Evolutionary conservation across 1,284 basidiomycete genomes (phyloP).

Genomic region (Sparassis latifolia): DNA sequence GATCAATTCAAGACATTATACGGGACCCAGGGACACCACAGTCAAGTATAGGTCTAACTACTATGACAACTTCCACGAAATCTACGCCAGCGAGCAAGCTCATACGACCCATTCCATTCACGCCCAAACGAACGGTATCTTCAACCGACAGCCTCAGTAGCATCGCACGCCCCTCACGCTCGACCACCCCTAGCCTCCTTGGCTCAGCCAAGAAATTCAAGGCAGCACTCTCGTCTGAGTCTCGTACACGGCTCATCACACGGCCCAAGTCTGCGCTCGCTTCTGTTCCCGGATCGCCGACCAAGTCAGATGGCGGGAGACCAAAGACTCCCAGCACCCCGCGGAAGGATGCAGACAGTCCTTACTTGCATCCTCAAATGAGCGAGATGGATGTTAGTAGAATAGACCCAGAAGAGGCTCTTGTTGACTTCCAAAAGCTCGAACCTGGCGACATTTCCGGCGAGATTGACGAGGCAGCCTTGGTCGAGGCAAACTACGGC

Average conservation of each 20-base stretch:
- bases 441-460: slow-evolving; percentile 61
- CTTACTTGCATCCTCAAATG: slow-evolving; percentile 36
- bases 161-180: slow-evolving; percentile 16
- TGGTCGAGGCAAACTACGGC: slow-evolving; percentile 42
- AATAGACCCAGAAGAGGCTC: slow-evolving; percentile 67
- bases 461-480: slow-evolving; percentile 53
- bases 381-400: slow-evolving; percentile 74
- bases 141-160: slow-evolving; percentile 13
- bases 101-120: slow-evolving; percentile 34
- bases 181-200: slow-evolving; percentile 36
- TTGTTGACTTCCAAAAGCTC: slow-evolving; percentile 67
- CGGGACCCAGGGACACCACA: background rate
- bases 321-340: slow-evolving; percentile 40
- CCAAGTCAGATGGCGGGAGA: slow-evolving; percentile 33
- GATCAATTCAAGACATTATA: background rate
- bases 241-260: slow-evolving; percentile 35
- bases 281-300: slow-evolving; percentile 48
- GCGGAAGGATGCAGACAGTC: slow-evolving; percentile 38
- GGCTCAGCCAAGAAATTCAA: slow-evolving; percentile 61
- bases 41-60: background rate
- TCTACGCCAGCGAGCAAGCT: slow-evolving; percentile 19
- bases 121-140: slow-evolving; percentile 40
- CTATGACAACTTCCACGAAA: slow-evolving; percentile 14
- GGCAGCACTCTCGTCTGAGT: slow-evolving; percentile 55
- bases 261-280: slow-evolving; percentile 32